Evolutionary conservation across 2,329 filamentous ascomycete genomes (phyloP), one percentile per base, ranked within the genome.

Genomic region (Penicillium sp.): DNA sequence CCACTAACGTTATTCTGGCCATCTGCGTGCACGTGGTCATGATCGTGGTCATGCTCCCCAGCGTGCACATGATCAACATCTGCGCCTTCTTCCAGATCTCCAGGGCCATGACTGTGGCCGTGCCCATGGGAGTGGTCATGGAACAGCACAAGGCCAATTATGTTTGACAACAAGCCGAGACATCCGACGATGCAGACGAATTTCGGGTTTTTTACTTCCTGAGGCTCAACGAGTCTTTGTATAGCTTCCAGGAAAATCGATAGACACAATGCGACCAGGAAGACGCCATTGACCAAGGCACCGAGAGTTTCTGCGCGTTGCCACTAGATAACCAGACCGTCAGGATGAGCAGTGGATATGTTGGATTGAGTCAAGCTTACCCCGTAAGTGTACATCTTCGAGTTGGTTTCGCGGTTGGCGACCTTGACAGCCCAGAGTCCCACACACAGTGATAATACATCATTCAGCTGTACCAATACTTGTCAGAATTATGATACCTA

Each of bases 181-280:
- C 79, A 89, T 35, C 93, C 93, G 44, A 98, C 93, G 55, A 93
- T 84, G 52, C 95, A 81, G 57, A 98, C 89, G 33, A 98, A 77
- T 61, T 85, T 79, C 1, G 93, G 90, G 62, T 95, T 88, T 44
- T 77, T 76, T 63, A 98, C 90, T 65, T 87, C 82, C 62, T 91
- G 90, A 7, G 90, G 89, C 62, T 97, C 88, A 64, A 97, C 79
- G 60, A 98, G 86, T 64, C 93, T 85, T 62, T 90, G 88, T 53
- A 96, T 80, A 15, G 93, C 93, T 71, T 98, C 93, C 61, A 98
- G 83, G 64, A 97, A 87, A 70, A 98, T 98, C 44, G 91, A 94
- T 49, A 98, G 77, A 72, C 93, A 98, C 8, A 98, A 80, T 7
- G 93, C 93, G 64, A 98, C 93, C 40, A 98, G 78, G 74, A 98